Evolutionary conservation across 2,329 filamentous ascomycete genomes (phyloP), one percentile per base, ranked within the genome.

Genomic region (Calcarisporium arbuscula): DNA sequence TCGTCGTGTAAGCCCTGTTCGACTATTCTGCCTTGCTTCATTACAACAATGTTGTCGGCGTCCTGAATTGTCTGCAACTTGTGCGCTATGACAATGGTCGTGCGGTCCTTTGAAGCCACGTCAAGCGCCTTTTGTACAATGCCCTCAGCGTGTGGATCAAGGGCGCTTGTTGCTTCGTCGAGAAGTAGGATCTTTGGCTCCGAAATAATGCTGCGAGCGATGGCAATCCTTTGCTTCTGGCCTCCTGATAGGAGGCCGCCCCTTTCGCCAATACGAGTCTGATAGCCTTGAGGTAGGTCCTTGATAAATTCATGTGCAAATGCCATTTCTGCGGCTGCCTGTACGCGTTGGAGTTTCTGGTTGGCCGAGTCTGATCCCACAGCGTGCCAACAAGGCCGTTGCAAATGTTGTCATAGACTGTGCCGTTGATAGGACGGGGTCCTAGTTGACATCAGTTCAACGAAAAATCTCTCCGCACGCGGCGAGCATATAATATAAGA

Each of bases 171-270:
- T 1, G 79, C 79, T 53, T 84, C 80, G 39, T 84, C 80, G 2
- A 83, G 56, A 11, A 84, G 67, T 0, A 84, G 61, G 19, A 84
- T 74, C 28, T 57, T 58, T 3, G 62, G 61, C 20, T 61, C 46
- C 4, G 54, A 56, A n/a, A 67, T 51, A 28, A 67, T 57, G 26
- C 56, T 58, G n/a, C 63, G 53, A 3, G 61, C 61, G 36, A 84
- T 82, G 1, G 77, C 72, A 17, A 84, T 64, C 8, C 78, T 65
- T 44, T 83, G 79, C 29, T 76, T 67, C 45, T 84, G 78, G 1
- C 79, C 80, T n/a, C 78, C 77, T 11, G 74, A 80, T 1, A 83
- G 60, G 33, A 78, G 72, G 22, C 76, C 72, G 2, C 79, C 80
- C 9, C 70, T 67, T 45, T 81, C 73, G 6, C 80, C 80, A 7